Conservation (phyloP, 805 yeast species). For the Monosporozyma aquatica region DNA sequence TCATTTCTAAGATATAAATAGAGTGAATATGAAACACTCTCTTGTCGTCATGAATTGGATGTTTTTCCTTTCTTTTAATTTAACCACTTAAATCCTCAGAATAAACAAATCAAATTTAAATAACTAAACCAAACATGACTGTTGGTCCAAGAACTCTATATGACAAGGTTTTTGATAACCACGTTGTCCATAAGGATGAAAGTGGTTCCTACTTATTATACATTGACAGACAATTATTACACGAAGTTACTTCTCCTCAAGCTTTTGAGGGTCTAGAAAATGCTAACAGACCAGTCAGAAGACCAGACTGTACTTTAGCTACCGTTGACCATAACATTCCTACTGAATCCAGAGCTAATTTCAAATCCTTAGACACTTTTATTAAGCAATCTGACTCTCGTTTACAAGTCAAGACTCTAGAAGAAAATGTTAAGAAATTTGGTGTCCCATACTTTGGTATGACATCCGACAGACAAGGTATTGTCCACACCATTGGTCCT, state of each 20-base stretch:
- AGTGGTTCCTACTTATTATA: slow-evolving; percentile 80
- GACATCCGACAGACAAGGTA: slow-evolving; percentile 93
- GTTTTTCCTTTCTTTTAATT: too few relatives aligned
- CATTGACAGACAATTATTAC: slow-evolving; percentile 95
- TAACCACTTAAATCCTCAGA: too few relatives aligned
- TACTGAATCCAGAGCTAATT: slow-evolving; percentile 74
- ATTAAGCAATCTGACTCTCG: slow-evolving; percentile 88
- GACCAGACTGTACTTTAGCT: slow-evolving; percentile 87
- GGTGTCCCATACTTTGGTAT: slow-evolving; percentile 93
- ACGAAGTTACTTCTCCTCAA: slow-evolving; percentile 98
- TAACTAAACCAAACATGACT: slow-evolving; percentile 1
- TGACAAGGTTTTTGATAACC: slow-evolving; percentile 95
- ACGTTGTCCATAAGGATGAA: slow-evolving; percentile 82
- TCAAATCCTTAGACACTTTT: slow-evolving; percentile 66
- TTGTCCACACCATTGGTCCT: slow-evolving; percentile 97
- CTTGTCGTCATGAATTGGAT: too few relatives aligned
- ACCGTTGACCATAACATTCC: slow-evolving; percentile 98
- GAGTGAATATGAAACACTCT: too few relatives aligned
- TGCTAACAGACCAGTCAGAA: slow-evolving; percentile 84
- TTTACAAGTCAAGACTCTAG: slow-evolving; percentile 85
- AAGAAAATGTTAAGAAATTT: slow-evolving; percentile 84
- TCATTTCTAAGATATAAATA: too few relatives aligned
- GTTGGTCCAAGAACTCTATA: slow-evolving; percentile 64
- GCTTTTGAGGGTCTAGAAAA: slow-evolving; percentile 92
- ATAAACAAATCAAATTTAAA: neutral